These are phyloP conservation scores for Nymphaea thermarum DNA, from an alignment of 164 flowering plant genomes.

Conservation along the genomic window DNA sequence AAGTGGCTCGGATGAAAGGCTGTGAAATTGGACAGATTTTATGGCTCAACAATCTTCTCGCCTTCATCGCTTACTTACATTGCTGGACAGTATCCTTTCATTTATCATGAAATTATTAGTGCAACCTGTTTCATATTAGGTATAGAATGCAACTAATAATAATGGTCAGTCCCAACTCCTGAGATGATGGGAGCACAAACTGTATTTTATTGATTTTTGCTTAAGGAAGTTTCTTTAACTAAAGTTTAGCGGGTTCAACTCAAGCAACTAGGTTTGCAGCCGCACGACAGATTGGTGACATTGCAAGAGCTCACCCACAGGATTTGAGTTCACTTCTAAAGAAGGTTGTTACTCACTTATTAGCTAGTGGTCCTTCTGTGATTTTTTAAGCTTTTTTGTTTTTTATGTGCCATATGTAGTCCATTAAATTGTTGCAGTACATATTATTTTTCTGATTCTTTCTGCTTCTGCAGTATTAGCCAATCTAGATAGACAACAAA, in stretches of 20 bases:
- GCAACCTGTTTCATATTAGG: neutral
- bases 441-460: too few relatives aligned
- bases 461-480: too few relatives aligned
- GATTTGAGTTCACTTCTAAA: slow-evolving; percentile 62
- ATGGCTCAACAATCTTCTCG: slow-evolving; percentile 96
- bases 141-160: neutral
- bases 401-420: neutral
- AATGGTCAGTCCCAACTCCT: neutral
- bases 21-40: slow-evolving; percentile 7
- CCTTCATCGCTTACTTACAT: slow-evolving; percentile 74
- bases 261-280: slow-evolving; percentile 90
- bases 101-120: neutral
- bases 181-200: neutral
- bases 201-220: neutral
- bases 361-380: neutral
- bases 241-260: slow-evolving; percentile 68
- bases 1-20: slow-evolving; percentile 16
- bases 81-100: slow-evolving; percentile 77
- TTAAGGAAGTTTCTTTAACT: slow-evolving; percentile 19
- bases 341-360: slow-evolving; percentile 36
- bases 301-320: slow-evolving; percentile 83
- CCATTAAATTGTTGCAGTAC: neutral
- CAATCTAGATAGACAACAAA: too few relatives aligned
- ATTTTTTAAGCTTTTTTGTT: neutral
- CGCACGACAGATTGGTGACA: slow-evolving; percentile 94